These are phyloP conservation scores for Camellia oleifera DNA, from an alignment of 179 eudicot genomes.

Conservation along the genomic window DNA sequence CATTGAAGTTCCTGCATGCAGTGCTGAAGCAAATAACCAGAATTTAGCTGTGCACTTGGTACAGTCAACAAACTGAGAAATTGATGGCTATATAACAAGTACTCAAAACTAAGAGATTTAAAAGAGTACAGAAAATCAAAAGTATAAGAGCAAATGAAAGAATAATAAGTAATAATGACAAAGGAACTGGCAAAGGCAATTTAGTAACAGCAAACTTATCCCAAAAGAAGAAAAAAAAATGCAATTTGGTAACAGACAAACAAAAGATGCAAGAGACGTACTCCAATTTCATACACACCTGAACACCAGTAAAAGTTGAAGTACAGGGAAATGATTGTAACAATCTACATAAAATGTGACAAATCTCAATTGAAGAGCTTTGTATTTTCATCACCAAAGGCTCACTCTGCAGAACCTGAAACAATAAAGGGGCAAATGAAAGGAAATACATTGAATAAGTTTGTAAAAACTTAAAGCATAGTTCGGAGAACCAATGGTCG, in stretches of 20 bases:
- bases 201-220: not conserved
- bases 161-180: not conserved
- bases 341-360: conserved; percentile 47
- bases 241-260: not conserved
- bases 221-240: not conserved
- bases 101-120: not conserved
- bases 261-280: not conserved
- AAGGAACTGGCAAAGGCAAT: not conserved
- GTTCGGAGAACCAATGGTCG: not conserved
- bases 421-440: not conserved
- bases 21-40: conserved; percentile 41
- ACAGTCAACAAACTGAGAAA: not conserved
- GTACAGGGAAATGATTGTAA: conserved; percentile 45
- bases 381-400: conserved; percentile 58
- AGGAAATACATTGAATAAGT: conserved; percentile 5
- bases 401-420: conserved; percentile 74
- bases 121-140: not conserved
- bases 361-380: conserved; percentile 54
- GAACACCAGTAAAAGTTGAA: conserved; percentile 50
- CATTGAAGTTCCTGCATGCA: conserved; percentile 69
- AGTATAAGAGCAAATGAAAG: not conserved
- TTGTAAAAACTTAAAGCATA: not conserved
- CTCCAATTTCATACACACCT: conserved; percentile 51
- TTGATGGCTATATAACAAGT: not conserved
- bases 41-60: conserved; percentile 19